phyloP scores from a whole-genome alignment of 192 early-diverging fungal genomes.

The Entomortierella beljakovae region DNA sequence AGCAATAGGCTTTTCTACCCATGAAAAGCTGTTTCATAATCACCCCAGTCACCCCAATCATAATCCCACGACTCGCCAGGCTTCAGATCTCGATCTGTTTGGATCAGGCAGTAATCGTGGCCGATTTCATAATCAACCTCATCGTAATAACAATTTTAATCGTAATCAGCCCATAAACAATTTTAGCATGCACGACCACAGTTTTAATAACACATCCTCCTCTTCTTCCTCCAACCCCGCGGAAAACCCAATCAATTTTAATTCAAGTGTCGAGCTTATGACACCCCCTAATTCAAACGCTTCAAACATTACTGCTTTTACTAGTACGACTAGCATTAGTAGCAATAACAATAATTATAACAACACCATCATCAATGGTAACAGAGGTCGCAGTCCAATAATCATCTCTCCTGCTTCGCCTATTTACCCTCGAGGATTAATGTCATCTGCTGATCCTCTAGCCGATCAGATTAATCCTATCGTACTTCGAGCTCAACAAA shows the following conservation, averaged over 20 bases:
- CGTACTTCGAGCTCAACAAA: conserved; percentile 12
- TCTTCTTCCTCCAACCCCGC: too few species aligned
- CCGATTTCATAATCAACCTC: conserved; percentile 13
- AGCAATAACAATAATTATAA: not conserved
- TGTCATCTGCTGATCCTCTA: conserved; percentile 2
- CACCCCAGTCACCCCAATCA: not conserved
- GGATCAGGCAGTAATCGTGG: not conserved
- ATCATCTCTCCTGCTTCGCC: conserved; percentile 2
- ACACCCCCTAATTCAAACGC: too few species aligned
- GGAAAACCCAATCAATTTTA: too few species aligned
- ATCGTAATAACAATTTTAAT: conserved; percentile 3
- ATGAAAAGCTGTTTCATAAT: not conserved
- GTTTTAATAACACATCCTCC: not conserved
- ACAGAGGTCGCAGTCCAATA: not conserved
- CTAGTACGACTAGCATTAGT: not conserved
- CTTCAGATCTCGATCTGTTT: not conserved
- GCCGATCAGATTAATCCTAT: not conserved
- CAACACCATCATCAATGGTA: not conserved
- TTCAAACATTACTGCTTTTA: too few species aligned
- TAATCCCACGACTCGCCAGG: not conserved
- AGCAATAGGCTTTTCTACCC: conserved; percentile 5
- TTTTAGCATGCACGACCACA: not conserved
- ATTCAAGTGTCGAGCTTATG: too few species aligned
- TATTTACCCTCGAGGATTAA: conserved; percentile 23
- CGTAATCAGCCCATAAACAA: conserved; percentile 8